These are phyloP conservation scores for Paramecium biaurelia DNA, from an alignment of 73 alveolate genomes.

Conservation along the genomic window DNA sequence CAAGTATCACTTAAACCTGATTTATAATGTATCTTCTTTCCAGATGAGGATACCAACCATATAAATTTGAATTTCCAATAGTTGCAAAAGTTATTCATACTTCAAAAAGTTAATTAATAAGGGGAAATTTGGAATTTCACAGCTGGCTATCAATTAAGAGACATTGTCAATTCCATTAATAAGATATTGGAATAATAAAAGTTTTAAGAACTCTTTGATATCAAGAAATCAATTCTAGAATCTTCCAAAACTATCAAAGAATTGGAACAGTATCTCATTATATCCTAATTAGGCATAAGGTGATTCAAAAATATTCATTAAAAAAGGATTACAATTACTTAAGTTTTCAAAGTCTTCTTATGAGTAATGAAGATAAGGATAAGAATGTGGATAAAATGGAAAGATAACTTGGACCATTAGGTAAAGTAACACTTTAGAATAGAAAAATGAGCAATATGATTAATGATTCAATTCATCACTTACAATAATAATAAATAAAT, in stretches of 20 bases:
- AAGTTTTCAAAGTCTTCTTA: conserved; percentile 5
- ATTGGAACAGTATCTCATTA: background rate
- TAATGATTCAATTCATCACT: background rate
- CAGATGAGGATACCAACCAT: background rate
- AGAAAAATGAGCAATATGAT: background rate
- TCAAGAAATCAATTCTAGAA: background rate
- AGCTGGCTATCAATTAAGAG: background rate
- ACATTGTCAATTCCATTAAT: background rate
- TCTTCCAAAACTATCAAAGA: background rate
- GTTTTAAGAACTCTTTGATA: background rate
- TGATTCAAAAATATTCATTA: background rate
- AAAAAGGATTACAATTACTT: background rate
- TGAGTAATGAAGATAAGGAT: background rate
- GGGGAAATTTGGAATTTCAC: background rate
- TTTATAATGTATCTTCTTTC: background rate
- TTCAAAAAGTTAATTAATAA: background rate
- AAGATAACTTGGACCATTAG: background rate
- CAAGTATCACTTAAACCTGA: background rate
- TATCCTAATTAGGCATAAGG: background rate
- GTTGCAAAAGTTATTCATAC: background rate
- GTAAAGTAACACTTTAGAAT: background rate
- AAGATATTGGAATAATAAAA: background rate
- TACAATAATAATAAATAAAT: background rate
- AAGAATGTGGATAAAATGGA: background rate
- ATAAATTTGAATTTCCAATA: background rate